These are phyloP conservation scores for Aspergillus cejpii DNA, from an alignment of 2,329 filamentous ascomycete genomes.

Conservation along the genomic window DNA sequence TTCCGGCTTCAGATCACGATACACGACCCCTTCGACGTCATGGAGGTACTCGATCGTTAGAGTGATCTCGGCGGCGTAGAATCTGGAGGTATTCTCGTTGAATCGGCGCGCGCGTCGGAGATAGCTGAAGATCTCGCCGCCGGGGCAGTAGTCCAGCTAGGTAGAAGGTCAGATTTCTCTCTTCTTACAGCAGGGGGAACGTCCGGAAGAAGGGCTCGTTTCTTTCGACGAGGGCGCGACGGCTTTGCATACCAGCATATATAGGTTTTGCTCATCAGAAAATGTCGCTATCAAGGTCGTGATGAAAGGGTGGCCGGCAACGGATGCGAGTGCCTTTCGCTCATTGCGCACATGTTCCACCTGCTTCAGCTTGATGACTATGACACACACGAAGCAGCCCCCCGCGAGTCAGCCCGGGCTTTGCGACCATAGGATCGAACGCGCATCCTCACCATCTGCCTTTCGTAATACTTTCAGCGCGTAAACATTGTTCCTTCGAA, in stretches of 20 bases:
- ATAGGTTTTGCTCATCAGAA: conserved; percentile 55
- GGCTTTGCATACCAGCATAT: conserved; percentile 43
- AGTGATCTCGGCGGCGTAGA: conserved; percentile 61
- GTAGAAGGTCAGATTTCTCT: conserved; percentile 15
- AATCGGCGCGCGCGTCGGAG: conserved; percentile 56
- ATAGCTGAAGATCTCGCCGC: conserved; percentile 61
- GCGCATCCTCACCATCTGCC: conserved; percentile 39
- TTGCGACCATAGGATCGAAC: not conserved
- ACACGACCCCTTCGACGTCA: conserved; percentile 58
- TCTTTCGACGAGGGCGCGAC: not conserved
- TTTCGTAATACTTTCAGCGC: conserved; percentile 48
- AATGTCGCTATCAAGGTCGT: conserved; percentile 60
- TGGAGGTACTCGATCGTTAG: conserved; percentile 60
- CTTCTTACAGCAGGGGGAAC: not conserved
- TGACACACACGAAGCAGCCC: conserved; percentile 5
- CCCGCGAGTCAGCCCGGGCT: conserved; percentile 7
- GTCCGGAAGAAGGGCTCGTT: not conserved
- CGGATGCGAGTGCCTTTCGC: conserved; percentile 55
- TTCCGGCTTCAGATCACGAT: conserved; percentile 60
- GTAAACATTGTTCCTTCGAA: conserved; percentile 38
- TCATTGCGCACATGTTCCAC: conserved; percentile 64
- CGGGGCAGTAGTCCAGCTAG: conserved; percentile 60
- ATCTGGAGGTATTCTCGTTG: conserved; percentile 56
- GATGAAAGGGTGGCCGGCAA: conserved; percentile 60
- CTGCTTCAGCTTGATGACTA: conserved; percentile 57